Evolutionary conservation across 2,329 filamentous ascomycete genomes (phyloP).

Genomic region (Phialophora tarda): DNA sequence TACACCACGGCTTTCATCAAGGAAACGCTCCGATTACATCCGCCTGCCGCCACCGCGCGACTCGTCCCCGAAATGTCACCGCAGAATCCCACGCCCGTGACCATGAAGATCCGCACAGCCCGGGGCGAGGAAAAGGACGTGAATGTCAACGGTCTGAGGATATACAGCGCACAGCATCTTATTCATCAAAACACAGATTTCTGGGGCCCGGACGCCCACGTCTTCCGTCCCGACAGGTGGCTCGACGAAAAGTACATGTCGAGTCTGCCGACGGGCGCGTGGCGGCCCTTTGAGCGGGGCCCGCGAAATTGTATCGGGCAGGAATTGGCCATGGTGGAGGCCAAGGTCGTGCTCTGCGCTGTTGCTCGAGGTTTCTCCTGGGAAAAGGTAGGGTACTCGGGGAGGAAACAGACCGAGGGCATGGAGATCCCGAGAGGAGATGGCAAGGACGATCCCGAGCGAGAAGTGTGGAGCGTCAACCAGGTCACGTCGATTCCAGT

Average conservation of each 20-base stretch:
- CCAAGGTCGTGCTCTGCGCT: conserved; percentile 58
- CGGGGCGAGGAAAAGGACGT: conserved; percentile 28
- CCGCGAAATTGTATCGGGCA: conserved; percentile 64
- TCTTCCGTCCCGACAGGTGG: conserved; percentile 58
- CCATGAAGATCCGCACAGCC: conserved; percentile 20
- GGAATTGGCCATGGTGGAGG: conserved; percentile 60
- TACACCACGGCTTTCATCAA: conserved; percentile 54
- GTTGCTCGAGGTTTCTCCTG: conserved; percentile 59
- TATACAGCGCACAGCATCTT: conserved; percentile 37
- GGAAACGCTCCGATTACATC: conserved; percentile 48
- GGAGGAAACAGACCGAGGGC: conserved; percentile 17
- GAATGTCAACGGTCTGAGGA: conserved; percentile 33
- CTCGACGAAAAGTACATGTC: conserved; percentile 42
- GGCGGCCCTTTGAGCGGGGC: conserved; percentile 62
- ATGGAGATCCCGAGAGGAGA: conserved; percentile 21
- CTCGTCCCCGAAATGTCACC: conserved; percentile 21
- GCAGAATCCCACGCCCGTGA: conserved; percentile 18
- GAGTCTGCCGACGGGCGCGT: conserved; percentile 52
- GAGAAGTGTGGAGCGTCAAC: conserved; percentile 31
- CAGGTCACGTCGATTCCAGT: conserved; percentile 30
- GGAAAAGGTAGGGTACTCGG: conserved; percentile 37
- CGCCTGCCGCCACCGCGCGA: conserved; percentile 34
- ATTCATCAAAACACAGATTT: conserved; percentile 49
- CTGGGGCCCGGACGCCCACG: conserved; percentile 54
- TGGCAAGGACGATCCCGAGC: conserved; percentile 21